These are phyloP conservation scores for Schizosaccharomyces osmophilus DNA, from an alignment of 805 yeast species.

Conservation along the genomic window DNA sequence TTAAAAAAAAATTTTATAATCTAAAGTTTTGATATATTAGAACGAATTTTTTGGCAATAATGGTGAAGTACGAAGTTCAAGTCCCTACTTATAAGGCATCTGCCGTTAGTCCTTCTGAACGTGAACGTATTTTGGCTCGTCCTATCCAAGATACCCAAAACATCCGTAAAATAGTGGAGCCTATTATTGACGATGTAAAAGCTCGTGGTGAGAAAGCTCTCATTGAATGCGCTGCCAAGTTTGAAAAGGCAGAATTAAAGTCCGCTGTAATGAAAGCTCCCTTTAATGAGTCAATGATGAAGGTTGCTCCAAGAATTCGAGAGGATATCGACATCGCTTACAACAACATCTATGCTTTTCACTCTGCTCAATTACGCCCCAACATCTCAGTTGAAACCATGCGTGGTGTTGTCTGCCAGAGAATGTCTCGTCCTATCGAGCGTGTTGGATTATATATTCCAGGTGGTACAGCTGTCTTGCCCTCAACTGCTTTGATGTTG, in stretches of 20 bases:
- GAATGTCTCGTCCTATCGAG: constrained; percentile 87
- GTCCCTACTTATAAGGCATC: not conserved
- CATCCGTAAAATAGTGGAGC: constrained; percentile 77
- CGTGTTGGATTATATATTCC: constrained; percentile 90
- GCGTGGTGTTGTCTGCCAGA: constrained; percentile 81
- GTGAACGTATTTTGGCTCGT: constrained; percentile 39
- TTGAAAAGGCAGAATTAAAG: constrained; percentile 55
- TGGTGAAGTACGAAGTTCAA: not conserved
- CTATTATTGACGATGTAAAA: constrained; percentile 62
- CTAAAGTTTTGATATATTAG: too few relatives aligned
- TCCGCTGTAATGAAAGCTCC: constrained; percentile 72
- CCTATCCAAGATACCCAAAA: constrained; percentile 90
- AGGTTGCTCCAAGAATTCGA: constrained; percentile 46
- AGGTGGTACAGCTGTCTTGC: constrained; percentile 95
- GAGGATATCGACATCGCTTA: constrained; percentile 75
- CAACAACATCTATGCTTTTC: constrained; percentile 73
- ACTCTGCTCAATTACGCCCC: constrained; percentile 61
- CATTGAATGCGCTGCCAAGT: constrained; percentile 69
- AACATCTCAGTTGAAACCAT: constrained; percentile 66
- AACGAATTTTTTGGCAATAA: not conserved
- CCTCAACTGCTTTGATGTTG: constrained; percentile 92
- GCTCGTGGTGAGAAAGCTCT: constrained; percentile 65
- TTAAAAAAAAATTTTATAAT: too few relatives aligned
- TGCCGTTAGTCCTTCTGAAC: not conserved
- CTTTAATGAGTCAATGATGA: constrained; percentile 53